phyloP scores from a whole-genome alignment of 805 yeast species.

The Candida nitratophila region DNA sequence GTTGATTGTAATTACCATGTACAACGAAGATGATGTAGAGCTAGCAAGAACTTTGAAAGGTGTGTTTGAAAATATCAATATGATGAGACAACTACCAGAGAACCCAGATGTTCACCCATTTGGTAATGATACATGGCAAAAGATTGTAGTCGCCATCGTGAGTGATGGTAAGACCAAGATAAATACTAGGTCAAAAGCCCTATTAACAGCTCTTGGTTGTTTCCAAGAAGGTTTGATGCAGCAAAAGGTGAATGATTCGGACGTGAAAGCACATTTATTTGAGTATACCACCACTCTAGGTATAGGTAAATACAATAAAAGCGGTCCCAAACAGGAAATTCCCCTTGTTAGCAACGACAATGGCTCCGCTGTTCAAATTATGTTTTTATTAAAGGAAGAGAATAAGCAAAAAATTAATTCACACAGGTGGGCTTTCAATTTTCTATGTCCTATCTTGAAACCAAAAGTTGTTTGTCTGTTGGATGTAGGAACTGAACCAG shows the following conservation, averaged over 20 bases:
- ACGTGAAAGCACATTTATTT: constrained; percentile 81
- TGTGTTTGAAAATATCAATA: constrained; percentile 77
- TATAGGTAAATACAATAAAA: constrained; percentile 36
- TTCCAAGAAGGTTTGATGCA: constrained; percentile 94
- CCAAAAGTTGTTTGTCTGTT: constrained; percentile 79
- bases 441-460: constrained; percentile 72
- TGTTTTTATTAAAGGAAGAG: constrained; percentile 84
- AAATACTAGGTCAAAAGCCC: constrained; percentile 67
- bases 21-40: constrained; percentile 80
- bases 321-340: constrained; percentile 51
- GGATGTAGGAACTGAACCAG: constrained; percentile 94
- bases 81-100: constrained; percentile 44
- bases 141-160: constrained; percentile 79
- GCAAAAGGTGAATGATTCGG: constrained; percentile 72
- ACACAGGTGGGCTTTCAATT: constrained; percentile 94
- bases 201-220: constrained; percentile 79
- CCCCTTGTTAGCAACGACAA: constrained; percentile 51
- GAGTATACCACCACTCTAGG: constrained; percentile 92
- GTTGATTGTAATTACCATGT: constrained; percentile 83
- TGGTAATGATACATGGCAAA: constrained; percentile 94
- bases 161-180: constrained; percentile 88
- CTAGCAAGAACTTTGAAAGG: constrained; percentile 85
- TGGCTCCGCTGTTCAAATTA: constrained; percentile 73
- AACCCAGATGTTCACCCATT: constrained; percentile 55
- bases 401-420: constrained; percentile 89